Percentiles rank a stretch among this genome's conserved stretches.
Conservation (phyloP, 768 basidiomycete genomes). For the Pisolithus tinctorius region DNA sequence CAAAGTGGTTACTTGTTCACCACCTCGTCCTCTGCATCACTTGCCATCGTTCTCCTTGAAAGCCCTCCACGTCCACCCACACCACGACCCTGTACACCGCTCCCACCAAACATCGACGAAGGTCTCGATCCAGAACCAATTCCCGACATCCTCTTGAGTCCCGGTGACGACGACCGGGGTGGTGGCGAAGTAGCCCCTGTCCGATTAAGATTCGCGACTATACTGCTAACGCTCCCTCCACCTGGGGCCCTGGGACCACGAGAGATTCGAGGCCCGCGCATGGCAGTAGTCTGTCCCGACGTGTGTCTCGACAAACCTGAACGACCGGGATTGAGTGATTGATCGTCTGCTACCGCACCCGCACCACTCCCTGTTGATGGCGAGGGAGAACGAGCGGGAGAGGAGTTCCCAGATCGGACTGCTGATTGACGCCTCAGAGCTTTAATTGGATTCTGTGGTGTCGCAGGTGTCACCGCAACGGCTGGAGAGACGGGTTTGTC, state of each 20-base stretch:
- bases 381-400: constrained; percentile 40
- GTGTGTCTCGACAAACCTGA: constrained; percentile 40
- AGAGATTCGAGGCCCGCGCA: constrained; percentile 45
- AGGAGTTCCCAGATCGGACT: constrained; percentile 29
- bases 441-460: constrained; percentile 48
- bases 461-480: constrained; percentile 36
- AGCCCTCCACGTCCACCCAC: constrained; percentile 44
- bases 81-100: constrained; percentile 27
- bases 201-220: constrained; percentile 50
- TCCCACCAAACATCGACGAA: constrained; percentile 10
- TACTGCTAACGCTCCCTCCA: constrained; percentile 42
- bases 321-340: constrained; percentile 27
- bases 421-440: constrained; percentile 30
- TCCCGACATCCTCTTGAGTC: constrained; percentile 42
- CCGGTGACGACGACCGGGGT: constrained; percentile 24
- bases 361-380: constrained; percentile 25
- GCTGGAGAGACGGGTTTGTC: constrained; percentile 24
- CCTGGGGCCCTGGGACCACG: constrained; percentile 40
- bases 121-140: constrained; percentile 7
- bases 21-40: constrained; percentile 76
- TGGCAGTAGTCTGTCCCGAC: constrained; percentile 30
- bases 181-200: constrained; percentile 31
- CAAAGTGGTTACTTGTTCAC: constrained; percentile 27
- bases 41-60: constrained; percentile 74
- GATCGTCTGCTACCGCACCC: constrained; percentile 25